Evolutionary conservation across 768 basidiomycete species (phyloP).

Genomic region (Tylopilus felleus): DNA sequence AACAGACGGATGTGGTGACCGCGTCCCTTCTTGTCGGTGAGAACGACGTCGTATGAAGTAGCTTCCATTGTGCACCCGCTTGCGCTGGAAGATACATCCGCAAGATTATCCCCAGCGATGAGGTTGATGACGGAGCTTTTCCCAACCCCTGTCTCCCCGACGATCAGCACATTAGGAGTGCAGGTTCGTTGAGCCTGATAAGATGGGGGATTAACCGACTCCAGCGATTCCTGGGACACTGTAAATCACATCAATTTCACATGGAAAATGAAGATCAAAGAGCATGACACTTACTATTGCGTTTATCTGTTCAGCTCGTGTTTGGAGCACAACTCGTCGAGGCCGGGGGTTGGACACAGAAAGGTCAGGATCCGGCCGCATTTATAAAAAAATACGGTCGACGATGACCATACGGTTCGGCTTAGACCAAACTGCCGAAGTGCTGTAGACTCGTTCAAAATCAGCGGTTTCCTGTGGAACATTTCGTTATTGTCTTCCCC

Average conservation of each 20-base stretch:
- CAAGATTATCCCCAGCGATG: constrained; percentile 27
- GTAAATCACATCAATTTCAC: neutral
- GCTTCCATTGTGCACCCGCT: constrained; percentile 34
- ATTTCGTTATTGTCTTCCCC: neutral
- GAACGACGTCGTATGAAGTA: constrained; percentile 21
- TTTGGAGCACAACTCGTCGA: neutral
- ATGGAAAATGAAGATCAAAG: neutral
- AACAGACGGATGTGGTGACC: constrained; percentile 23
- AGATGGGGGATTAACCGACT: neutral
- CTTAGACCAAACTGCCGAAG: neutral
- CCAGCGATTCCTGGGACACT: constrained; percentile 1
- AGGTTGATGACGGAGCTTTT: constrained; percentile 44
- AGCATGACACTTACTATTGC: constrained; percentile 8
- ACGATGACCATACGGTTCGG: neutral
- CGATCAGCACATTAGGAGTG: constrained; percentile 35
- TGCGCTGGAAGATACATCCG: constrained; percentile 27
- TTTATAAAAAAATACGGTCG: too few relatives aligned
- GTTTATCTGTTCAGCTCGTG: neutral
- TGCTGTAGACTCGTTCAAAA: neutral
- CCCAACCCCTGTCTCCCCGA: constrained; percentile 31
- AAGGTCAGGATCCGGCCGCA: neutral
- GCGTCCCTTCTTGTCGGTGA: constrained; percentile 6
- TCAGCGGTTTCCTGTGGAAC: neutral
- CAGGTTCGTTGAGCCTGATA: constrained; percentile 8
- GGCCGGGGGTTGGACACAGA: neutral